Base-by-base conservation (phyloP, 2,329 filamentous ascomycete species). In the Aureobasidium sp. region DNA sequence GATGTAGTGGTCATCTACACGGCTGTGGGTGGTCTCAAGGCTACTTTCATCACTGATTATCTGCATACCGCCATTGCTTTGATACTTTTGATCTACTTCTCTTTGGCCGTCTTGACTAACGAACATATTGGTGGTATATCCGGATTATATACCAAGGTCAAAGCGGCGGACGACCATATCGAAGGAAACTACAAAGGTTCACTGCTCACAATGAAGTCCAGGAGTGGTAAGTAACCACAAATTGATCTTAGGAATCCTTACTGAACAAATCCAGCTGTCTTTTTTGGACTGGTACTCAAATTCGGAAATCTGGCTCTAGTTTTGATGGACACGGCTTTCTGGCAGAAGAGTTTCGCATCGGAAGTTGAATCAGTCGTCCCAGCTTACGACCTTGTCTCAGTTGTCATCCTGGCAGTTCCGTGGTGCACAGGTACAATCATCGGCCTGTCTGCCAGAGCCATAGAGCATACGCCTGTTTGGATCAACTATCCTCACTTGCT, bases 271-370 rank as follows among this genome's bases (percentile, higher is more conserved):
- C 14, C 27, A 59, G 60, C 62, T 7, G 57, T 64, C 11, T 57
- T 64, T n/a, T 77, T 71, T 61, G 71, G 71, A 0, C 55, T 78
- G 5, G 70, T 76, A 25, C 63, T 75, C 10, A 75, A 74, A 52
- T 72, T 77, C 40, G 74, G 73, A 12, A 77, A 77, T 49, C 61
- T 77, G 16, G 74, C 71, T 6, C 65, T 76, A 0, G 75, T 77
- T 0, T 65, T 76, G 4, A 77, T 78, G 73, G 72, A 78, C 57
- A 78, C 74, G 3, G 74, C 70, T 1, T 78, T 78, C 61, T 78
- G 74, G 73, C 74, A 77, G 53, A 78, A 78, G 62, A 72, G 70
- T 0, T 78, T 78, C 56, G 74, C 74, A 1, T 69, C 72, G 1
- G 72, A 76, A 53, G 71, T 75, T 0, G 65, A 69, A 11, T 68